Evolutionary conservation across 179 eudicot genomes (phyloP), one percentile per base, ranked within the genome.

Genomic region (Heliamphora pulchella): DNA sequence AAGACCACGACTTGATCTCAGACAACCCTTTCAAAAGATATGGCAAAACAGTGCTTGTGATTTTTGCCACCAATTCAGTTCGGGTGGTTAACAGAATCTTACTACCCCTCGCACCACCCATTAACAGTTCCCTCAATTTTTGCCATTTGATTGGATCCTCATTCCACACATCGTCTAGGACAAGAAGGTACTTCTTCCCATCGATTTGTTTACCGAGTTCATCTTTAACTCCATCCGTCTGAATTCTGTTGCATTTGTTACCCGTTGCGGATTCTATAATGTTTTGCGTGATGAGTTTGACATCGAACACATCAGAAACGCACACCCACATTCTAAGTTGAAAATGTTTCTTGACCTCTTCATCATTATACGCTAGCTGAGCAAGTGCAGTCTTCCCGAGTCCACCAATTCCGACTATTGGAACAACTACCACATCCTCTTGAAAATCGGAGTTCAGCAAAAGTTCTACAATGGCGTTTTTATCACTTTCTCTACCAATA

Each of bases 401-500:
- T 8, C 67, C 81, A 1, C 75, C 67, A 5, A 69, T 41, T 48
- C 80, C 80, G 0, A 64, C 71, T 2, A 75, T 59, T 47, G 68
- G 43, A 78, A 83, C 61, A 3, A 67, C 55, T 10, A 66, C 1
- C 6, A 77, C 55, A 63, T 82, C 47, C 14, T 50, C 31, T 43
- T 18, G 22, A 63, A 11, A 1, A 18, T 4, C 8, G 0, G 55
- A n/a, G 46, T 54, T 3, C 54, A 71, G 14, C 68, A 53, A 76
- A 53, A 31, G 61, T 1, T 44, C 71, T 8, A 82, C 11, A 4
- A 82, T 15, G 1, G 15, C 73, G 59, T 41, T n/a, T 72, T 64
- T 71, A 46, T 82, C 85, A 57, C 20, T 10, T 9, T 72, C 82
- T 74, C 85, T 86, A 9, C 86, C 88, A 8, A 77, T 46, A 54